Evolutionary conservation across 441 rosid species (phyloP).

Genomic region (Pelargonium cotyledonis): DNA sequence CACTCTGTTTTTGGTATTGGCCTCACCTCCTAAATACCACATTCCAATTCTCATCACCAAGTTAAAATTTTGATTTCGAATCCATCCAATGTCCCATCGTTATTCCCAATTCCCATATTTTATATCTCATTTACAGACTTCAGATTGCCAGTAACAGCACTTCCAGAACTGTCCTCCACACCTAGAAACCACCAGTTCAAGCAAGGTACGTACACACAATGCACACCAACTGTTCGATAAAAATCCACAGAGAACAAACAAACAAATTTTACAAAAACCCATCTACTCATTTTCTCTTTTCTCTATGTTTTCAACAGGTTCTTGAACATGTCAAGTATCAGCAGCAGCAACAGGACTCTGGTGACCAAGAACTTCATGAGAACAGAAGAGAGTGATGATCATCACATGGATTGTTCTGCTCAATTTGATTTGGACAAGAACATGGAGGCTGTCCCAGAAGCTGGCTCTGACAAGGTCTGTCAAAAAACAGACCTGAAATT

Average conservation of each 20-base stretch:
- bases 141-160: too few species aligned
- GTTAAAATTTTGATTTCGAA: too few species aligned
- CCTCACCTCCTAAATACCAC: too few species aligned
- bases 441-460: too few species aligned
- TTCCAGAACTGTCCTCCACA: too few species aligned
- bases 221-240: conserved; percentile 3
- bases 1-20: too few species aligned
- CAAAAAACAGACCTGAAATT: not conserved
- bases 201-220: not conserved
- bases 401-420: not conserved
- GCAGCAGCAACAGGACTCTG: not conserved
- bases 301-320: not conserved
- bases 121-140: too few species aligned
- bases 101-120: too few species aligned
- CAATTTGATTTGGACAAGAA: not conserved
- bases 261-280: not conserved
- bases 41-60: too few species aligned
- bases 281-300: not conserved
- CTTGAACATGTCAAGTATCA: not conserved
- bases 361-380: conserved; percentile 2
- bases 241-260: not conserved
- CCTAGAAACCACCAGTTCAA: too few species aligned
- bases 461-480: not conserved
- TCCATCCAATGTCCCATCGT: too few species aligned
- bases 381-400: not conserved